Conservation (phyloP, 805 yeast species). For the Candida mattraensis region DNA sequence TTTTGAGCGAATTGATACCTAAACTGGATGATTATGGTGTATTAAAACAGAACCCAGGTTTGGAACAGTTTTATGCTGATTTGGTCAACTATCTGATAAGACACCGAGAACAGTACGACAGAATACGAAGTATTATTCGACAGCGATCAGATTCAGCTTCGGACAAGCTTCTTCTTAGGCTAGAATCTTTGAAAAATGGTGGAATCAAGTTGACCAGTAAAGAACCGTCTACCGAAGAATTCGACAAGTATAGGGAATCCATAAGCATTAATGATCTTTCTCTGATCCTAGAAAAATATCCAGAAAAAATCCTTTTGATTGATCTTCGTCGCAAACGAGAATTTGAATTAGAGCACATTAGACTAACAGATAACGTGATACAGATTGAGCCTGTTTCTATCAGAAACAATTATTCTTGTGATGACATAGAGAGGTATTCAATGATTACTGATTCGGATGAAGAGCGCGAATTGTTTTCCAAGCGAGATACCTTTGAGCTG, state of each 20-base stretch:
- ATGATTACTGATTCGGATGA: conserved; percentile 53
- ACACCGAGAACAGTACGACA: conserved; percentile 18
- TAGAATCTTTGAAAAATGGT: conserved; percentile 23
- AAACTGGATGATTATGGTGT: conserved; percentile 16
- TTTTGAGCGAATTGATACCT: conserved; percentile 28
- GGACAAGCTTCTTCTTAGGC: conserved; percentile 19
- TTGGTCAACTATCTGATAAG: conserved; percentile 19
- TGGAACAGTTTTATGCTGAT: conserved; percentile 21
- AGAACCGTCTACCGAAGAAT: background rate
- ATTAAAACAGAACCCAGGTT: conserved; percentile 10
- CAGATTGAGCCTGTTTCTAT: conserved; percentile 76
- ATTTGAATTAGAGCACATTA: conserved; percentile 63
- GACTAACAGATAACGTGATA: conserved; percentile 51
- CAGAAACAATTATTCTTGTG: conserved; percentile 50
- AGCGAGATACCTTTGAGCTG: conserved; percentile 55
- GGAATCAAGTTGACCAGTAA: background rate
- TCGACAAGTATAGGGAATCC: conserved; percentile 6
- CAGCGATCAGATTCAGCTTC: background rate
- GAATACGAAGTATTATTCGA: conserved; percentile 12
- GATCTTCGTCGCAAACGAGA: conserved; percentile 68
- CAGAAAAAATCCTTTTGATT: conserved; percentile 51
- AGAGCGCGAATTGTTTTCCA: conserved; percentile 54
- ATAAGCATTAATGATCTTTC: conserved; percentile 26
- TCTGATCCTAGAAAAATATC: conserved; percentile 29
- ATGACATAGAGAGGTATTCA: conserved; percentile 65